Evolutionary conservation across 495 filamentous ascomycete species (phyloP).

Genomic region (Tuber microsphaerosporum): DNA sequence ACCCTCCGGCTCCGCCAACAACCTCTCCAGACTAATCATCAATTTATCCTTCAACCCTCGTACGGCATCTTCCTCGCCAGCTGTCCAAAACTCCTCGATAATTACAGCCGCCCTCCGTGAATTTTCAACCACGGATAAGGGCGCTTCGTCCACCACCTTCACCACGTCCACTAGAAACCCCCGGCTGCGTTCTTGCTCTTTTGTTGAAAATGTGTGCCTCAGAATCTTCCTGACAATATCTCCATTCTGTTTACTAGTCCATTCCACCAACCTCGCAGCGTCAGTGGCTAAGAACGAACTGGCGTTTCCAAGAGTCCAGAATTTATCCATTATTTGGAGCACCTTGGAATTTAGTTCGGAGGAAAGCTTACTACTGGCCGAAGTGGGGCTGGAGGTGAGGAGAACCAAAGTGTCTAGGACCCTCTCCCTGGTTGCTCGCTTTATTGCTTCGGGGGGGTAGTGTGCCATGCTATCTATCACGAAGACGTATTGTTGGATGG

Average conservation of each 20-base stretch:
- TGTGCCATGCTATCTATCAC: constrained; percentile 26
- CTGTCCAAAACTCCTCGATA: constrained; percentile 36
- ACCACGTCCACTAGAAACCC: constrained; percentile 14
- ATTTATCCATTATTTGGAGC: constrained; percentile 18
- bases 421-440: constrained; percentile 26
- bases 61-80: constrained; percentile 7
- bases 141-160: background rate
- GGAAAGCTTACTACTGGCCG: background rate
- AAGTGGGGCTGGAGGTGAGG: background rate
- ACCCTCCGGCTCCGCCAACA: constrained; percentile 1
- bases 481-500: constrained; percentile 12
- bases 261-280: constrained; percentile 16
- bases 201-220: constrained; percentile 21
- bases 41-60: constrained; percentile 9
- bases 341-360: background rate
- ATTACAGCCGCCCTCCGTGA: constrained; percentile 2
- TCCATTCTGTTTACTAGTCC: constrained; percentile 7
- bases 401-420: constrained; percentile 34
- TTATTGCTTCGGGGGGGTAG: constrained; percentile 33
- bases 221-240: constrained; percentile 15
- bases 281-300: constrained; percentile 32
- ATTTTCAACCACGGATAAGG: constrained; percentile 16
- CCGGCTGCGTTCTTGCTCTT: constrained; percentile 24
- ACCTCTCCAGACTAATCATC: background rate
- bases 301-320: constrained; percentile 35